Evolutionary conservation across 805 yeast genomes (phyloP).

Genomic region (Pichia manshurica): DNA sequence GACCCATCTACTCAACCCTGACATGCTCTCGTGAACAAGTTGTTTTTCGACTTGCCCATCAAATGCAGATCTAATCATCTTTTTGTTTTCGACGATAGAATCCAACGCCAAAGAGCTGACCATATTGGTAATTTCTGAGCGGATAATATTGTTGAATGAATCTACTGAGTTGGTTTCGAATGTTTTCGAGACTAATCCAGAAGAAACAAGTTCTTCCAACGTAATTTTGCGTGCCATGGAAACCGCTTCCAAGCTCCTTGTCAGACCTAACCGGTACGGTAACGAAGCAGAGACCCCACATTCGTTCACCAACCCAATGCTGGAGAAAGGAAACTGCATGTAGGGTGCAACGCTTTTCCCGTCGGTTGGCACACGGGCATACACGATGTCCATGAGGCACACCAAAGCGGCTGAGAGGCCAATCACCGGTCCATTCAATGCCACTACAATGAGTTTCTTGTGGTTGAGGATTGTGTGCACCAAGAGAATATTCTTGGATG

Average conservation of each 20-base stretch:
- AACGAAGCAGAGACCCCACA: conserved; percentile 70
- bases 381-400: conserved; percentile 70
- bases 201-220: conserved; percentile 48
- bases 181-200: conserved; percentile 59
- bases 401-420: conserved; percentile 74
- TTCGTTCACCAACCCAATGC: conserved; percentile 77
- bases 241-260: conserved; percentile 67
- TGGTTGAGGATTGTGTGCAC: conserved; percentile 67
- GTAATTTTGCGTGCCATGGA: conserved; percentile 60
- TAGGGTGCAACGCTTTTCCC: conserved; percentile 20
- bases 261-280: conserved; percentile 64
- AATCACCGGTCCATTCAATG: conserved; percentile 82
- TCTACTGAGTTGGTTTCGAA: conserved; percentile 35
- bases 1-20: conserved; percentile 67
- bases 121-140: conserved; percentile 30
- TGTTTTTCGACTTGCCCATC: conserved; percentile 38
- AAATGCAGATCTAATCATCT: conserved; percentile 33
- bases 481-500: conserved; percentile 61
- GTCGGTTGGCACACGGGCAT: conserved; percentile 33
- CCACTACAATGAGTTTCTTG: conserved; percentile 61
- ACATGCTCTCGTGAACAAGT: conserved; percentile 59
- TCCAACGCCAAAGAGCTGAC: conserved; percentile 41
- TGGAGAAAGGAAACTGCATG: conserved; percentile 71
- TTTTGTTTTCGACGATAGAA: conserved; percentile 42
- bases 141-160: conserved; percentile 39